Evolutionary conservation across 2,329 filamentous ascomycete genomes (phyloP), one percentile per base, ranked within the genome.

Genomic region (Fusarium marasasianum): DNA sequence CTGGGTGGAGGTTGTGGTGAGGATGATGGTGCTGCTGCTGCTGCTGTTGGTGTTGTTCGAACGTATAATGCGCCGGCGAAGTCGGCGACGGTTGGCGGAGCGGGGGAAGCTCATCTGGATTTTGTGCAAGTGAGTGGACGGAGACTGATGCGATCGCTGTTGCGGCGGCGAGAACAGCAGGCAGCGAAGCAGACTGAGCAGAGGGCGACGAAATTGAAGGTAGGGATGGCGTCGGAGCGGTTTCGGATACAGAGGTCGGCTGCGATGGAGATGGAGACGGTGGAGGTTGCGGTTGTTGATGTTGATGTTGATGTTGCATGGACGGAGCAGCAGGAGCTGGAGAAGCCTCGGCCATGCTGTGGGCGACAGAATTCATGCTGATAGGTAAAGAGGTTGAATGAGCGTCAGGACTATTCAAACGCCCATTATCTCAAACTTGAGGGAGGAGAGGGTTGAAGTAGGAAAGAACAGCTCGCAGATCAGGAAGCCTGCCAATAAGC

Each of bases 281-380:
- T 48, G 76, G 77, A 43, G 75, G 74, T 45, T 78, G 76, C 51
- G 70, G 75, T 40, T 76, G 75, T 44, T 78, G 76, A 51, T 75
- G 75, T 47, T 78, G 76, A 65, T 53, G 48, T 43, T 78, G 76
- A 66, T 54, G 35, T 59, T 70, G 50, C 24, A 76, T 71, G 55
- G 75, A 64, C 45, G 70, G 74, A 63, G 68, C 61, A 53, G 53
- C 40, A 35, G 73, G 37, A 68, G 61, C 68, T 72, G 73, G 69
- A 68, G 71, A 69, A 70, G 77, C 71, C 68, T 83, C 82, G 63
- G 79, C 77, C 72, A 84, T 77, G 74, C 78, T 83, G 50, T 82
- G 83, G 61, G 81, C 78, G 76, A 72, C 69, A 59, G 83, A 80
- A 77, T 84, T 83, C 83, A 84, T 84, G 72, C 78, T 77, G 66